Conservation (phyloP, 441 rosid species). For the Brassica balearica region DNA sequence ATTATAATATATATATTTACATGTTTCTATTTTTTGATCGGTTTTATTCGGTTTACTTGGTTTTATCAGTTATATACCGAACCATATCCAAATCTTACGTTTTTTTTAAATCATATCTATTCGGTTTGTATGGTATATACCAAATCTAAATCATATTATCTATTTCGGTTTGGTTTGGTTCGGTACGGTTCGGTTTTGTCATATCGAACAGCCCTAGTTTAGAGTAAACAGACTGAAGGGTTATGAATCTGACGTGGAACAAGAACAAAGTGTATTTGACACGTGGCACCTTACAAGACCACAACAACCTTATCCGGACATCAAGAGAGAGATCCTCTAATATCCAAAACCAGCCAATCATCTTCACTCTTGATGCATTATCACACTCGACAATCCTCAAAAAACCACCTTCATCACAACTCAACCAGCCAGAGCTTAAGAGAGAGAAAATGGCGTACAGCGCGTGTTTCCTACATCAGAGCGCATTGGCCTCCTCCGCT, state of each 20-base stretch:
- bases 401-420: slow-evolving; percentile 28
- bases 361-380: slow-evolving; percentile 39
- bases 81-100: no score
- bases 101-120: not conserved
- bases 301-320: slow-evolving; percentile 42
- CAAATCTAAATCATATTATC: not conserved
- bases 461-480: slow-evolving; percentile 90
- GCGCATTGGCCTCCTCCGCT: slow-evolving; percentile 62
- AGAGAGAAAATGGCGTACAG: slow-evolving; percentile 74
- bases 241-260: slow-evolving; percentile 38
- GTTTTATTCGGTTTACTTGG: no score
- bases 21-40: not conserved
- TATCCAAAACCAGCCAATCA: slow-evolving; percentile 46
- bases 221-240: not conserved
- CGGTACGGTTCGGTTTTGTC: no score
- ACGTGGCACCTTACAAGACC: slow-evolving; percentile 37
- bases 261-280: slow-evolving; percentile 27
- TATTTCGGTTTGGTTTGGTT: not conserved
- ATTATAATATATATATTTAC: not conserved
- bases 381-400: slow-evolving; percentile 34
- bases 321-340: slow-evolving; percentile 40
- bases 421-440: slow-evolving; percentile 4
- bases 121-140: not conserved
- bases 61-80: no score
- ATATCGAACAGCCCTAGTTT: not conserved